phyloP scores from a whole-genome alignment of 768 basidiomycete genomes.

The Kwoniella newhampshirensis region DNA sequence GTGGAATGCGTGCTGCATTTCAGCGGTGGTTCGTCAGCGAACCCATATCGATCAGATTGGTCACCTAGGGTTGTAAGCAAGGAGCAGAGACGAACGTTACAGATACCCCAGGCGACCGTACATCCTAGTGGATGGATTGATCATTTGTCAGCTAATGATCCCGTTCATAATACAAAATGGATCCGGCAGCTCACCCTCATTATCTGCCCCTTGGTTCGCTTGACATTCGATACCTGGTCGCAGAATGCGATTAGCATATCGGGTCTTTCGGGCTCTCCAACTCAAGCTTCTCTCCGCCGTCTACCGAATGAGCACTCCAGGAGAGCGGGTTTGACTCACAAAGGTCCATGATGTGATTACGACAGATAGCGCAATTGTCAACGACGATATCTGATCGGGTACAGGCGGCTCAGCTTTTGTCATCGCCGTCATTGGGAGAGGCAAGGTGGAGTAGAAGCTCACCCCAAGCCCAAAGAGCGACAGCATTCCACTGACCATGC shows the following conservation, averaged over 20 bases:
- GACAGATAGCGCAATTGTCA: slow-evolving; percentile 99
- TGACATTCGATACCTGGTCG: slow-evolving; percentile 99
- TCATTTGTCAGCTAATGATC: slow-evolving; percentile 3
- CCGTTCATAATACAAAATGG: neutral
- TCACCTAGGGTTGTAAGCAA: too few relatives aligned
- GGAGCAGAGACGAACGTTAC: slow-evolving; percentile 65
- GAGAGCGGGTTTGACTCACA: slow-evolving; percentile 61
- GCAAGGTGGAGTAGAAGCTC: too few relatives aligned
- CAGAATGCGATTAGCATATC: too few relatives aligned
- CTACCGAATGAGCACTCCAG: too few relatives aligned
- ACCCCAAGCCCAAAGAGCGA: slow-evolving; percentile 99
- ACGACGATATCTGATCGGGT: slow-evolving; percentile 82
- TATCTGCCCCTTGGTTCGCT: slow-evolving; percentile 95
- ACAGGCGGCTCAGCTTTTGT: neutral
- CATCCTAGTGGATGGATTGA: slow-evolving; percentile 23
- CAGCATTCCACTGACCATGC: slow-evolving; percentile 99
- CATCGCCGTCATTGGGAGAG: too few relatives aligned
- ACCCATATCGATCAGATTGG: too few relatives aligned
- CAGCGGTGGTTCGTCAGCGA: neutral
- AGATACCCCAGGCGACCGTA: slow-evolving; percentile 98
- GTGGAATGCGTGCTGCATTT: slow-evolving; percentile 84
- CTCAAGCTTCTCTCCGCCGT: neutral
- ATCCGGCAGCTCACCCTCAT: slow-evolving; percentile 64
- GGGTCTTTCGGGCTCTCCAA: too few relatives aligned
- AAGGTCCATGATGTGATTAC: slow-evolving; percentile 99